Base-by-base conservation (phyloP, 2,329 filamentous ascomycete genomes). In the Coniosporium uncinatum region DNA sequence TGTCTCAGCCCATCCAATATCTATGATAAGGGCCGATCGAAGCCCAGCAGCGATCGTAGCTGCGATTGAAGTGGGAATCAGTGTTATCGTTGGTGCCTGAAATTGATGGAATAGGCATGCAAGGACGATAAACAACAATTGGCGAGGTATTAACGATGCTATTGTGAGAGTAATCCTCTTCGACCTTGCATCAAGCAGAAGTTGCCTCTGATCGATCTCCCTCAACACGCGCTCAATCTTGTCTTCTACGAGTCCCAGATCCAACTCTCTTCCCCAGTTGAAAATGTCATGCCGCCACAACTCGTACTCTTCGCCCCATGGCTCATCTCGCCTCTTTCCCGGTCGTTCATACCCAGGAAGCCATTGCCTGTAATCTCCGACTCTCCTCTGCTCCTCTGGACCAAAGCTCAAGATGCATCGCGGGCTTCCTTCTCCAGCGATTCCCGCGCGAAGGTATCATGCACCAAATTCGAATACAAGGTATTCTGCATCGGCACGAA, bases 1-100 rank as follows among this genome's bases (percentile, higher is more conserved):
- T 0, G 90, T 95, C 62, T 97, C 93, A 33, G 81, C 76, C 93
- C 93, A 98, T 34, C 91, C 93, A 45, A 98, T 75, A 55, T 98
- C 89, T 29, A 98, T 73, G 1, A 97, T 79, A 33, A 98, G 62
- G 1, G 84, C 88, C n/a, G 87, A 88, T 14, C 93, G 81, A 32
- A 95, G 69, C 1, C 93, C 93, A 5, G 90, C 89, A 5, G 84
- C 85, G 3, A 90, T 77, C 5, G 84, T 72, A 2, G 81, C 73
- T 62, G 93, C 83, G 17, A 88, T 76, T 1, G 91, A 79, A 1
- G 79, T 77, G 1, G 89, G 88, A 54, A 96, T 69, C 33, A 98
- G 72, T 3, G 88, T 90, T 48, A 97, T 76, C 18, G 79, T 83
- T 0, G 90, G 86, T 14, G 85, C 77, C 49, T 90, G 85, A 59